Conservation (phyloP, 345 rosid genomes). For the Moricandia moricandioides region DNA sequence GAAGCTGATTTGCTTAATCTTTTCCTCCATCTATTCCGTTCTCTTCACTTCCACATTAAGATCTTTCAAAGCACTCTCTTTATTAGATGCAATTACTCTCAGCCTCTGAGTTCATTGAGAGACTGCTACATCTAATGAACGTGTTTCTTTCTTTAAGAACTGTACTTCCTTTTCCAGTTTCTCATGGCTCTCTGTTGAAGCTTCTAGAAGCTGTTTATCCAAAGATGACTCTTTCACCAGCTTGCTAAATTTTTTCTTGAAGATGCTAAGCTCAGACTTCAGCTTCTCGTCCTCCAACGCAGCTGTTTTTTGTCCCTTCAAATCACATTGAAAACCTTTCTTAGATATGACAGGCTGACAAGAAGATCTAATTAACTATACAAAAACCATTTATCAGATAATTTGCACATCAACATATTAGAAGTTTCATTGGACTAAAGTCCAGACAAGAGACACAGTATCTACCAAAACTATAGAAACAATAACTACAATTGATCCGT, state of each 20-base stretch:
- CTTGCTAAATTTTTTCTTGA: constrained; percentile 49
- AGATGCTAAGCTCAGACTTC: constrained; percentile 42
- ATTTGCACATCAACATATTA: neutral
- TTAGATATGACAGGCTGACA: constrained; percentile 23
- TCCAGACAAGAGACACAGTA: constrained; percentile 39
- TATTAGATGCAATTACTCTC: constrained; percentile 42
- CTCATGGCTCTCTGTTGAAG: constrained; percentile 47
- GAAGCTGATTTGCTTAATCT: constrained; percentile 60
- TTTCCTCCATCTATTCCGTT: constrained; percentile 63
- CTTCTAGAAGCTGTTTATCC: constrained; percentile 49
- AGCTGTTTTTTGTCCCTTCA: constrained; percentile 58
- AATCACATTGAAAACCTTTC: constrained; percentile 47
- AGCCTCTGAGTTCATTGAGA: constrained; percentile 48
- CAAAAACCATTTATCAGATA: neutral
- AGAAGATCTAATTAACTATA: neutral
- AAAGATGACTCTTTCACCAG: constrained; percentile 49
- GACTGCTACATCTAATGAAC: constrained; percentile 40
- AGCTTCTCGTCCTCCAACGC: constrained; percentile 41
- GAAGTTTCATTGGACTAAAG: constrained; percentile 31
- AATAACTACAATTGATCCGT: constrained; percentile 43
- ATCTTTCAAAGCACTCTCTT: constrained; percentile 63
- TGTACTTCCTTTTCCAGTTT: constrained; percentile 57
- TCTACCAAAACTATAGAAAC: constrained; percentile 46
- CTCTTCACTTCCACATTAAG: constrained; percentile 54
- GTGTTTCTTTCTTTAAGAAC: constrained; percentile 58